phyloP scores from a whole-genome alignment of 2,329 filamentous ascomycete species.

The Pseudocercospora vitis region DNA sequence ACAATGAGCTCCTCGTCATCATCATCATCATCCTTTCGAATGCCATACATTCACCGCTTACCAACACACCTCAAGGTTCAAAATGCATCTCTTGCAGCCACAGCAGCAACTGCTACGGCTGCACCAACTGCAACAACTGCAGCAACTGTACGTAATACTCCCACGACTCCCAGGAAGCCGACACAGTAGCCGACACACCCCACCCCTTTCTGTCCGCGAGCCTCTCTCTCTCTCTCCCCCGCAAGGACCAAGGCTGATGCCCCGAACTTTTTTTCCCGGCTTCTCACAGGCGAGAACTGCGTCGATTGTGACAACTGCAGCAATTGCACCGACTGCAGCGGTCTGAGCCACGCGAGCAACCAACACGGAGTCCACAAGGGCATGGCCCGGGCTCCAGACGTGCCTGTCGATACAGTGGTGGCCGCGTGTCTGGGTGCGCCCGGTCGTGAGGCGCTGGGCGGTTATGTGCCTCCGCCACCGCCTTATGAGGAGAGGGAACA shows the following conservation, averaged over 20 bases:
- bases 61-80: slow-evolving; percentile 8
- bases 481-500: no score
- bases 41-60: slow-evolving; percentile 17
- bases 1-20: neutral
- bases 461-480: no score
- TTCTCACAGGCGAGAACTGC: neutral
- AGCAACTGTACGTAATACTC: neutral
- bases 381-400: no score
- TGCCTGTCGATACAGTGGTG: no score
- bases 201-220: neutral
- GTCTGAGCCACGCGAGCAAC: slow-evolving; percentile 4
- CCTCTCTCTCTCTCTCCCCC: neutral
- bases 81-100: neutral
- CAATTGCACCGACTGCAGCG: slow-evolving; percentile 4
- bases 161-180: neutral
- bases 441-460: no score
- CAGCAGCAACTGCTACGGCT: neutral
- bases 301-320: slow-evolving; percentile 3
- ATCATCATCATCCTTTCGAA: neutral
- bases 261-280: no score
- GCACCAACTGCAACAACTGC: neutral
- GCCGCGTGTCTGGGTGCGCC: no score
- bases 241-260: no score
- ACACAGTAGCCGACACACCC: no score
- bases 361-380: neutral